Conservation (phyloP, 1,284 basidiomycete genomes). For the Malassezia slooffiae region DNA sequence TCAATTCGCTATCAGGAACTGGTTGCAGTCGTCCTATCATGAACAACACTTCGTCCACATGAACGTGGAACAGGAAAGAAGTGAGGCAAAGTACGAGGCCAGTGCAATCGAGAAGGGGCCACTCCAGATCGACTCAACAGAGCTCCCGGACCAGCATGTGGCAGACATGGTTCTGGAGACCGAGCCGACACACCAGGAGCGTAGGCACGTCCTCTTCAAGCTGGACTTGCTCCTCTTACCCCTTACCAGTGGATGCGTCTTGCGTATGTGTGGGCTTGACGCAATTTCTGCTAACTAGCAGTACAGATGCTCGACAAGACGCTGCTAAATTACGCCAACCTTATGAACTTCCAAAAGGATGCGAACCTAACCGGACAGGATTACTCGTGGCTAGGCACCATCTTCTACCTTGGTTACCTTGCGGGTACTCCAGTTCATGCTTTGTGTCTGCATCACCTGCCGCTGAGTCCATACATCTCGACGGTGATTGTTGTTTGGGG, state of each 20-base stretch:
- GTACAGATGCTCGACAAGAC: constrained; percentile 43
- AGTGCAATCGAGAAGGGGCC: too few species aligned
- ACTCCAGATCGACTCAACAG: too few species aligned
- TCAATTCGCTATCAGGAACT: too few species aligned
- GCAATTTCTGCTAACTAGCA: constrained; percentile 20
- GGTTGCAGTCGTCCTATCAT: too few species aligned
- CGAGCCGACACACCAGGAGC: constrained; percentile 10
- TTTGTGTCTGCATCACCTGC: constrained; percentile 19
- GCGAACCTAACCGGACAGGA: constrained; percentile 26
- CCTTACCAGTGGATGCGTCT: constrained; percentile 12
- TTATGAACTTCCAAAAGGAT: constrained; percentile 36
- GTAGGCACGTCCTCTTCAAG: constrained; percentile 29
- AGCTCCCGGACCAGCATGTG: too few species aligned
- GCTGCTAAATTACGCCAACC: constrained; percentile 28
- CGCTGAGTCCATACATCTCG: constrained; percentile 18
- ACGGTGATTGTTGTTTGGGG: constrained; percentile 19
- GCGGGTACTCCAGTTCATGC: constrained; percentile 17
- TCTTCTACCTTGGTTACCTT: constrained; percentile 31
- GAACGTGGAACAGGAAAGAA: too few species aligned
- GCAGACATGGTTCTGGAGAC: background rate
- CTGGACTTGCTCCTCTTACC: constrained; percentile 40
- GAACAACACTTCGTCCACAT: too few species aligned
- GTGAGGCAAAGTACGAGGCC: too few species aligned
- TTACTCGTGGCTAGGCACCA: constrained; percentile 35
- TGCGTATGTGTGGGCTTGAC: constrained; percentile 22